Percentiles rank a stretch among this genome's conserved stretches.
Evolutionary conservation across 805 yeast species (phyloP).

Genomic region (Candida yuanshanica): DNA sequence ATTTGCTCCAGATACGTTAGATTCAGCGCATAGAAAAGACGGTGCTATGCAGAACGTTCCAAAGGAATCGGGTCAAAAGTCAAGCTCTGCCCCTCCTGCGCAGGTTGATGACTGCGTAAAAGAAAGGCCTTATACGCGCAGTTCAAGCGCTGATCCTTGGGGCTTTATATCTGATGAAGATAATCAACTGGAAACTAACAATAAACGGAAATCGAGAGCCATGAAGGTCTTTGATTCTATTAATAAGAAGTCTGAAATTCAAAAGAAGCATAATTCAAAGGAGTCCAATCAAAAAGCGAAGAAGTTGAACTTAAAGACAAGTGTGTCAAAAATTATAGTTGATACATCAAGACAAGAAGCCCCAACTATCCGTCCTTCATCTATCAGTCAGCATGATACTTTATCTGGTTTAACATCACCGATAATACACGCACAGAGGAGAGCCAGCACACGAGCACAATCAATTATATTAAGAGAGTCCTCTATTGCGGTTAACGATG

Average conservation of each 20-base stretch:
- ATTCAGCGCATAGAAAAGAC: neutral
- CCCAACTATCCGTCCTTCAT: slow-evolving; percentile 1
- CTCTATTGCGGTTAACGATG: neutral
- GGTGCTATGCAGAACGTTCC: neutral
- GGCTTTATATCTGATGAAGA: slow-evolving; percentile 16
- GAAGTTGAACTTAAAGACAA: neutral
- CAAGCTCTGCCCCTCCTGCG: neutral
- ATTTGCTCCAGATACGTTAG: neutral
- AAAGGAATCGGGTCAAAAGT: neutral
- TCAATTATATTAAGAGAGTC: neutral
- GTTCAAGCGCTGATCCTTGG: slow-evolving; percentile 18
- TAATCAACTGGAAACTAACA: neutral
- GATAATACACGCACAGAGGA: slow-evolving; percentile 9
- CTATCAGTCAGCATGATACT: slow-evolving; percentile 8
- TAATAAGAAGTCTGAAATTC: neutral
- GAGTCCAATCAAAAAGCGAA: neutral
- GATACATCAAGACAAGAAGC: neutral
- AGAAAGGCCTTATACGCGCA: neutral
- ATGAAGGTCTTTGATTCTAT: slow-evolving; percentile 3
- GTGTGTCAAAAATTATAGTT: neutral
- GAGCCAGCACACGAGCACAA: slow-evolving; percentile 13
- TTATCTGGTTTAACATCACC: slow-evolving; percentile 15
- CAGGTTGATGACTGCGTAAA: neutral
- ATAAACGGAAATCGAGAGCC: slow-evolving; percentile 5
- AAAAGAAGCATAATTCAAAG: neutral